Evolutionary conservation across 495 filamentous ascomycete genomes (phyloP).

Genomic region (Apodospora peruviana): DNA sequence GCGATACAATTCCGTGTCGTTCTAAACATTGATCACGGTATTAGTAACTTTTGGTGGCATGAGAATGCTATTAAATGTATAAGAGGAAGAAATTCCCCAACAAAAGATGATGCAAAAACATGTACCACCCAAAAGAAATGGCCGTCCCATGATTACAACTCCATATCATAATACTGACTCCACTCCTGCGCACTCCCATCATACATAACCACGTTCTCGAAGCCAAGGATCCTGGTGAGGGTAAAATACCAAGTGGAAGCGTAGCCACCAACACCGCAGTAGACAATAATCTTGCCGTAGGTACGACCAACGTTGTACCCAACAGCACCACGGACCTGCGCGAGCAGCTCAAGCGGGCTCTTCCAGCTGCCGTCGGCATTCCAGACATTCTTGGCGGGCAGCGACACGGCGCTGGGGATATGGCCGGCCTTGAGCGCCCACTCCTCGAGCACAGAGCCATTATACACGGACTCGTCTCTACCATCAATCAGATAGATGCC

Average conservation of each 20-base stretch:
- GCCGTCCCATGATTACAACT: constrained; percentile 4
- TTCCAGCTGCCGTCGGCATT: constrained; percentile 21
- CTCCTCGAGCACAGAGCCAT: constrained; percentile 15
- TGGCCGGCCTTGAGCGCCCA: constrained; percentile 18
- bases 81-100: too few relatives aligned
- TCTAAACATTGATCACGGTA: too few relatives aligned
- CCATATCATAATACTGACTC: constrained; percentile 16
- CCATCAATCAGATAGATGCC: constrained; percentile 17
- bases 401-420: constrained; percentile 16
- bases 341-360: constrained; percentile 15
- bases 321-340: constrained; percentile 7
- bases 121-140: too few relatives aligned
- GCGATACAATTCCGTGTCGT: too few relatives aligned
- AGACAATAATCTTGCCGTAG: constrained; percentile 17
- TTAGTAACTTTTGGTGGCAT: too few relatives aligned
- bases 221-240: constrained; percentile 11
- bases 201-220: constrained; percentile 16
- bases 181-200: constrained; percentile 13
- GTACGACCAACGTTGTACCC: constrained; percentile 13
- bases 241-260: constrained; percentile 15
- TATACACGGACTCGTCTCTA: constrained; percentile 14
- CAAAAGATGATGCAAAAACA: too few relatives aligned
- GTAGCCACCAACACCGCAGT: constrained; percentile 20
- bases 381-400: constrained; percentile 16
- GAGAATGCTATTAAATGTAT: too few relatives aligned